Conservation (phyloP, 495 filamentous ascomycete species). For the Hapsidospora chrysogenum region DNA sequence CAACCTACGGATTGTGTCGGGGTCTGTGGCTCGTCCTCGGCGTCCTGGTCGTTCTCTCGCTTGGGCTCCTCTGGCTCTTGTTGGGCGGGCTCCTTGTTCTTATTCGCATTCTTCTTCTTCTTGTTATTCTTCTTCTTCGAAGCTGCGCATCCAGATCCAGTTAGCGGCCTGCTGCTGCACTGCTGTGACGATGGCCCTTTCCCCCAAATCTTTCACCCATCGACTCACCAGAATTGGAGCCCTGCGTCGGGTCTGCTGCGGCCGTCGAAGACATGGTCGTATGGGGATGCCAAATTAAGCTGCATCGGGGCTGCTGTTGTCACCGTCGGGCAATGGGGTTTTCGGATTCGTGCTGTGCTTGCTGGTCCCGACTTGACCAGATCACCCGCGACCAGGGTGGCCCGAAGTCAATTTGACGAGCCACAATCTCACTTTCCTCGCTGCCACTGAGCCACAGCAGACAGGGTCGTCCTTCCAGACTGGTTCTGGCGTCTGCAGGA, state of each 20-base stretch:
- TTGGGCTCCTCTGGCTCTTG: conserved; percentile 20
- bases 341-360: no score
- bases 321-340: no score
- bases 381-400: no score
- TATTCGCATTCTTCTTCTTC: conserved; percentile 42
- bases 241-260: conserved; percentile 13
- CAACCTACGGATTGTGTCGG: background rate
- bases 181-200: conserved; percentile 3
- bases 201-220: background rate
- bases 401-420: no score
- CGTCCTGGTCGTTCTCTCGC: conserved; percentile 13
- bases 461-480: no score
- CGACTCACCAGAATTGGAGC: conserved; percentile 7
- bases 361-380: no score
- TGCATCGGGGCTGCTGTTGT: background rate
- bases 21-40: conserved; percentile 13
- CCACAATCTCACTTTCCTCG: no score
- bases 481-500: no score
- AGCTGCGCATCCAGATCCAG: conserved; percentile 16
- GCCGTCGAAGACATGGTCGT: conserved; percentile 12
- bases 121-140: conserved; percentile 53
- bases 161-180: conserved; percentile 4
- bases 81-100: conserved; percentile 19
- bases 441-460: no score
- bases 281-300: no score